Conservation (phyloP, 2,329 filamentous ascomycete species). For the Stemphylium vesicarium region DNA sequence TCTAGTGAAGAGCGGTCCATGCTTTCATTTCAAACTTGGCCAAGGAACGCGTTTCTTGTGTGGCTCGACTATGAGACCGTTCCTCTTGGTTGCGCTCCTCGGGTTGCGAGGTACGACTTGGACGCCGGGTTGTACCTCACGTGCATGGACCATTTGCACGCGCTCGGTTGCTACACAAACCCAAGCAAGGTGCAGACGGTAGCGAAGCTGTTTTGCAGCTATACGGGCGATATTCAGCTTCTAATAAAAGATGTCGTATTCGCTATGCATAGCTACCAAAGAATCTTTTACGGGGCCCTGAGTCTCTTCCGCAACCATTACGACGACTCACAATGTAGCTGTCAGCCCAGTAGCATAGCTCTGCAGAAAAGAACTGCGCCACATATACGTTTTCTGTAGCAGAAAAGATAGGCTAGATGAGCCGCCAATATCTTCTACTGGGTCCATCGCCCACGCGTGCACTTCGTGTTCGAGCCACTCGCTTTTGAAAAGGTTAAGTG, state of each 20-base stretch:
- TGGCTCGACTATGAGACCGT: background rate
- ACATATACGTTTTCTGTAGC: background rate
- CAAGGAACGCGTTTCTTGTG: slow-evolving; percentile 1
- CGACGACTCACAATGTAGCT: too few relatives aligned
- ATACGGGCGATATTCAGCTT: background rate
- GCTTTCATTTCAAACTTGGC: slow-evolving; percentile 2
- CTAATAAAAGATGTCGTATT: background rate
- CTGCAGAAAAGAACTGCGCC: background rate
- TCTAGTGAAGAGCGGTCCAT: slow-evolving; percentile 8
- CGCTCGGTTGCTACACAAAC: background rate
- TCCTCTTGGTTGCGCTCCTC: background rate
- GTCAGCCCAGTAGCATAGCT: too few relatives aligned
- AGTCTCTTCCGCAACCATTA: too few relatives aligned
- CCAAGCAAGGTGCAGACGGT: background rate
- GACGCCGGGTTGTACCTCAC: background rate
- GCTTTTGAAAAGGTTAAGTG: background rate
- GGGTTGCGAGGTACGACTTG: background rate
- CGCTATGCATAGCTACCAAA: background rate
- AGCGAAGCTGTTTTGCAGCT: background rate
- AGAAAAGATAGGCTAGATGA: background rate
- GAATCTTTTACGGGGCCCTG: too few relatives aligned
- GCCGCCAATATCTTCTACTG: too few relatives aligned
- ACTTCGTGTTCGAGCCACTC: background rate
- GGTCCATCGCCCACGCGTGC: background rate
- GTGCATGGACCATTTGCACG: background rate